Evolutionary conservation across 495 filamentous ascomycete species (phyloP), one percentile per base, ranked within the genome.

Genomic region (Trichoderma reesei): DNA sequence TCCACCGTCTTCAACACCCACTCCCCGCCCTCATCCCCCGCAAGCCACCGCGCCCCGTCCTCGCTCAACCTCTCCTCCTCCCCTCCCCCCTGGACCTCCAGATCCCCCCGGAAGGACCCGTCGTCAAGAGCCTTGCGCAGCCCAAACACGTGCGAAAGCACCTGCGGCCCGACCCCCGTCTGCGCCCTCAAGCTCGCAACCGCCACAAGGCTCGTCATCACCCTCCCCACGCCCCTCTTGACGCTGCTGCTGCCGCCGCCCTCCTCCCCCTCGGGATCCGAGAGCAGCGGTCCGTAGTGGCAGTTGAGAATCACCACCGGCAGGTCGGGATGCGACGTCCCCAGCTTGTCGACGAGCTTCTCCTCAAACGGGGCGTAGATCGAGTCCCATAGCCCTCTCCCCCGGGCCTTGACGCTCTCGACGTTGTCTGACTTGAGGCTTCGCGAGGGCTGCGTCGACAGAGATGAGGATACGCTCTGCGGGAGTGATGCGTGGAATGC

Each of bases 121-220:
- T 90, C 85, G 65, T 89, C 86, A 31, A 85, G 77, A 14, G 82
- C 87, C 77, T 92, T 92, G 51, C 86, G 70, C 70, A 90, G 67
- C 4, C 88, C 89, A 76, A 88, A 91, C 0, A 92, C 76, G 75
- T 92, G 89, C 65, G 83, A 87, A 7, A 85, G 73, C 7, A 92
- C 88, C 77, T 92, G 89, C 31, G 89, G 89, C 2, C 85, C 89
- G 3, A 91, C 89, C 1, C 89, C 89, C 11, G 85, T 86, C 76
- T 92, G 89, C 60, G 89, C 81, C 20, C 89, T 72, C 69, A 92
- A 68, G 70, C 85, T 89, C 11, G 88, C 76, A 41, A 92, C 76
- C 0, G 88, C 89, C 6, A 90, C 79, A 18, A 91, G 75, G 56
- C 83, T 86, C 3, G 88, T 91, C 63, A 86, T 68, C 4, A 85